Conservation (phyloP, 129 eudicot species). For the Glebionis coronaria region DNA sequence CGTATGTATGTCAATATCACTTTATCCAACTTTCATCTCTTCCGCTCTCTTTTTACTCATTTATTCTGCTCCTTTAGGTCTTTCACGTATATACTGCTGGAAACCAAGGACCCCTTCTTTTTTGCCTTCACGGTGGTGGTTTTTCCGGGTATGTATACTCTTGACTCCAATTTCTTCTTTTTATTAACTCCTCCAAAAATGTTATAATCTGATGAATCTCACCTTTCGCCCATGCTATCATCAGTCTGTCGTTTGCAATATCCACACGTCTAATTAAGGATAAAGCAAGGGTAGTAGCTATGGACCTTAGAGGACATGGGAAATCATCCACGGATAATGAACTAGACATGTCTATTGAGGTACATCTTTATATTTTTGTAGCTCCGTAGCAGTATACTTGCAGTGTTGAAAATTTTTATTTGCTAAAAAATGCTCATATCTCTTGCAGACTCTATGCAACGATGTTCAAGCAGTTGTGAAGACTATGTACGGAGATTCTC, state of each 20-base stretch:
- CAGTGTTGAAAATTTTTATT: not conserved
- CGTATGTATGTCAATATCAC: conserved; percentile 46
- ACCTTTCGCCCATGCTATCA: not conserved
- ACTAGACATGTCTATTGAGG: conserved; percentile 87
- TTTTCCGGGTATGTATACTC: conserved; percentile 74
- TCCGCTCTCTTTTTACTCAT: not conserved
- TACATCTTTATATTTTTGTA: conserved; percentile 19
- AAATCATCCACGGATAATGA: conserved; percentile 89
- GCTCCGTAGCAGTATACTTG: not conserved
- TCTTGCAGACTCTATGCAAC: conserved; percentile 68
- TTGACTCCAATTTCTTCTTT: not conserved
- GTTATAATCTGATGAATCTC: no score
- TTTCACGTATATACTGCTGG: conserved; percentile 94
- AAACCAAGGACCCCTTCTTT: conserved; percentile 84
- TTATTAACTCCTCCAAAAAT: no score
- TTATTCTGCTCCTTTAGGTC: conserved; percentile 38
- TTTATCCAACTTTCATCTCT: conserved; percentile 5
- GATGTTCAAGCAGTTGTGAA: conserved; percentile 90
- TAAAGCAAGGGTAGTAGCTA: conserved; percentile 83
- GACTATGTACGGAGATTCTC: conserved; percentile 86
- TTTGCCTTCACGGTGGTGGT: conserved; percentile 98
- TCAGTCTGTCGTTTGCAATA: conserved; percentile 92
- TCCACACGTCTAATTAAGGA: conserved; percentile 72
- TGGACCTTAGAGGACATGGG: conserved; percentile 99
- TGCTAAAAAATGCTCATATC: not conserved